phyloP scores from a whole-genome alignment of 1,284 basidiomycete species.

The Tilletia horrida region DNA sequence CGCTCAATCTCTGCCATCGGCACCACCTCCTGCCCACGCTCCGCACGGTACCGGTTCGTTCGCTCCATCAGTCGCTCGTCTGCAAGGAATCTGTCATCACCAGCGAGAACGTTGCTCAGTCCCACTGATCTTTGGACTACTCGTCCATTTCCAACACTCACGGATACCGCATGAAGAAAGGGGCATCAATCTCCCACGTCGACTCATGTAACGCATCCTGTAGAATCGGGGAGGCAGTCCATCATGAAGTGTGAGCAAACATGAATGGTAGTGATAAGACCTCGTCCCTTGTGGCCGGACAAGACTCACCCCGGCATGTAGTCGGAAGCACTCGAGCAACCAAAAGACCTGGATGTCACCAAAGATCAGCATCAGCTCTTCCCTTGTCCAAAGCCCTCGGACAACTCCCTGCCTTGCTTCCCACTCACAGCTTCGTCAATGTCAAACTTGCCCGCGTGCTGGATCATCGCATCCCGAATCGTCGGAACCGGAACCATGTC shows the following conservation, averaged over 20 bases:
- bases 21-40: neutral
- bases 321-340: neutral
- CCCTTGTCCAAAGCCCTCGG: no score
- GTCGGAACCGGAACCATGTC: constrained; percentile 31
- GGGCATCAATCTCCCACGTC: constrained; percentile 32
- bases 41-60: constrained; percentile 8
- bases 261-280: constrained; percentile 18
- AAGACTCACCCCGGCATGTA: constrained; percentile 3
- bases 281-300: no score
- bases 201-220: constrained; percentile 27
- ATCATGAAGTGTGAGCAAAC: constrained; percentile 25
- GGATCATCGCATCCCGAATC: constrained; percentile 38
- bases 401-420: neutral
- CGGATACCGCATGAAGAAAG: constrained; percentile 37
- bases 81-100: neutral
- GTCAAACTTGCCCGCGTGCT: constrained; percentile 24
- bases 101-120: neutral
- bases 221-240: constrained; percentile 21
- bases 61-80: constrained; percentile 11
- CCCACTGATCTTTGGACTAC: no score
- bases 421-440: constrained; percentile 20
- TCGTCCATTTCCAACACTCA: neutral
- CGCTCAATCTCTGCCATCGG: constrained; percentile 12
- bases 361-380: neutral
- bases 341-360: neutral